Evolutionary conservation across 306 rosid genomes (phyloP).

Genomic region (Styphnolobium japonicum): DNA sequence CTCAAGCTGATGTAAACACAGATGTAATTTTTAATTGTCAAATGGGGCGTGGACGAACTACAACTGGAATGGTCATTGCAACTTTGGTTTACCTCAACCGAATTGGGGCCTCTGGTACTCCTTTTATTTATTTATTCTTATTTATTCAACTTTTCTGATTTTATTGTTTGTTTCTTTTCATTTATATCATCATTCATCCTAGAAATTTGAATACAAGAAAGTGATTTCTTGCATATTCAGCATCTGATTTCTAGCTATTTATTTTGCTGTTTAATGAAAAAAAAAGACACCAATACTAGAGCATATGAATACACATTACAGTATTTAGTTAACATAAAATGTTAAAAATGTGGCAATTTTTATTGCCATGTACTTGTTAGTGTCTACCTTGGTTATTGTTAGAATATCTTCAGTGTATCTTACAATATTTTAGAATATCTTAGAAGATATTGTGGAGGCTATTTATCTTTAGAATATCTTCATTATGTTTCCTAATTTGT

Average conservation of each 20-base stretch:
- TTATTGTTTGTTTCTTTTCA: not conserved
- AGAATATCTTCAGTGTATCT: no score
- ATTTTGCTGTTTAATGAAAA: not conserved
- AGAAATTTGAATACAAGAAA: not conserved
- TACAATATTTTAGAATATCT: no score
- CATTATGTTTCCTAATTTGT: no score
- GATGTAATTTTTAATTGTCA: conserved; percentile 89
- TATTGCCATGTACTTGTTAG: not conserved
- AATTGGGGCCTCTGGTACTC: conserved; percentile 77
- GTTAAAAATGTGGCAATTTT: conserved; percentile 8
- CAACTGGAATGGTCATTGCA: conserved; percentile 96
- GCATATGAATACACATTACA: not conserved
- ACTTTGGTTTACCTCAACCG: conserved; percentile 82
- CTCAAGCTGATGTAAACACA: conserved; percentile 69
- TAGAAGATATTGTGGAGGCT: no score
- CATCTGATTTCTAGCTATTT: not conserved
- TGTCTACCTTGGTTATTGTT: not conserved
- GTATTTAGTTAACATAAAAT: conserved; percentile 7
- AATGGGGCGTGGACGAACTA: conserved; percentile 97
- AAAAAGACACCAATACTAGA: not conserved
- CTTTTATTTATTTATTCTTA: not conserved
- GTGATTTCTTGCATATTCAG: not conserved
- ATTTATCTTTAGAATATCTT: no score
- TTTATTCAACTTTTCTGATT: conserved; percentile 14
- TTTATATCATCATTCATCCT: not conserved